These are phyloP conservation scores for Lipomyces spencermartinsiae DNA, from an alignment of 805 yeast species.

Conservation along the genomic window DNA sequence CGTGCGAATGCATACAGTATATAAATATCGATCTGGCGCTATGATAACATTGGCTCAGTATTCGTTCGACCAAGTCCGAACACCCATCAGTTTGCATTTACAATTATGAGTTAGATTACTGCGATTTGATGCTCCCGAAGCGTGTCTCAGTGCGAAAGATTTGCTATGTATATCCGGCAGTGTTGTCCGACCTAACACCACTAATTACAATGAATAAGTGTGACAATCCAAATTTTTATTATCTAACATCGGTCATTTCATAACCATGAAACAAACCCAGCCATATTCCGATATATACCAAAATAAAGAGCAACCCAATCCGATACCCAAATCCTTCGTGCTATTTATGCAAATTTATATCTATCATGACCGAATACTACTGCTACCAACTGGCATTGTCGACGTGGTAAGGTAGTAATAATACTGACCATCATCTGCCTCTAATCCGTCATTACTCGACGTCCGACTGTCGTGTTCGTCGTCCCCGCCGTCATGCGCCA, in stretches of 20 bases:
- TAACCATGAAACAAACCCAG: not conserved
- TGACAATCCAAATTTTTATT: not conserved
- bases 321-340: not conserved
- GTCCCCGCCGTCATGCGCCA: not conserved
- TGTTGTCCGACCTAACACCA: not conserved
- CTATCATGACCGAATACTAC: not conserved
- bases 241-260: not conserved
- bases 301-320: not conserved
- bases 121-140: too few relatives aligned
- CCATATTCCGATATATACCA: not conserved
- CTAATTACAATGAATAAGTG: not conserved
- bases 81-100: too few relatives aligned
- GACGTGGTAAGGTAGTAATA: not conserved
- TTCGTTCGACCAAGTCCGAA: too few relatives aligned
- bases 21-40: too few relatives aligned
- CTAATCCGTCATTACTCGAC: not conserved
- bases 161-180: not conserved
- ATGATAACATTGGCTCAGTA: too few relatives aligned
- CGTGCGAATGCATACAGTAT: too few relatives aligned
- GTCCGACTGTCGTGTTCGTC: not conserved
- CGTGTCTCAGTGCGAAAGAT: too few relatives aligned
- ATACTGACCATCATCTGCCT: constrained; percentile 10
- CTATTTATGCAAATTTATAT: not conserved
- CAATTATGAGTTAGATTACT: too few relatives aligned
- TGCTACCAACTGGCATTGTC: not conserved